phyloP scores from a whole-genome alignment of 371 early-diverging fungal genomes.

The Scutellospora calospora region DNA sequence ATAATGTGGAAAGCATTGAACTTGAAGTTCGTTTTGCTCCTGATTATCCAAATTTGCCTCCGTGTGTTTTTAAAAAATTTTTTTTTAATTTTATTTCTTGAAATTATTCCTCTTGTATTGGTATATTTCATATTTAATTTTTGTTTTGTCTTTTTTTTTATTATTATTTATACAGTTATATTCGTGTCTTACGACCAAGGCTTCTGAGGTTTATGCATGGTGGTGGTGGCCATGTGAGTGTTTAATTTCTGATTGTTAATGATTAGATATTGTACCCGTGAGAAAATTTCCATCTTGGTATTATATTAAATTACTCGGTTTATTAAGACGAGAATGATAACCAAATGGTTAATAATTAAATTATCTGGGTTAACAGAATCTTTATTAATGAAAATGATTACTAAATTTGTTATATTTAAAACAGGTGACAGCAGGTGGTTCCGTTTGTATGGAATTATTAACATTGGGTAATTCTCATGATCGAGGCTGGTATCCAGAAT shows the following conservation, averaged over 20 bases:
- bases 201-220: conserved; percentile 49
- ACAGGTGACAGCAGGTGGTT: conserved; percentile 50
- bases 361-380: too few relatives aligned
- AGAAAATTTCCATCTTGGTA: too few relatives aligned
- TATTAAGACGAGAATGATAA: too few relatives aligned
- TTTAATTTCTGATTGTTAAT: neutral
- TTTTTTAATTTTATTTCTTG: neutral
- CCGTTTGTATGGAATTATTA: conserved; percentile 49
- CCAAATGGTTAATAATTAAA: too few relatives aligned
- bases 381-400: neutral
- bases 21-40: conserved; percentile 50
- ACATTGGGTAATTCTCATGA: conserved; percentile 45
- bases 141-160: neutral
- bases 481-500: conserved; percentile 45
- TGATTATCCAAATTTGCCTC: conserved; percentile 48
- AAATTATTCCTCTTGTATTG: neutral
- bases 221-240: conserved; percentile 51
- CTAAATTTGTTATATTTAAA: neutral
- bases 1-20: conserved; percentile 44
- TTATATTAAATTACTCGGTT: too few relatives aligned
- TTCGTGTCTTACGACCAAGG: conserved; percentile 51
- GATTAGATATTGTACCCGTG: too few relatives aligned
- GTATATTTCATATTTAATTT: neutral
- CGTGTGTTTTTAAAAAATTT: conserved; percentile 42
- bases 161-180: conserved; percentile 38